These are phyloP conservation scores for Fallopia convolvulus DNA, from an alignment of 148 eudicot genomes.

Conservation along the genomic window DNA sequence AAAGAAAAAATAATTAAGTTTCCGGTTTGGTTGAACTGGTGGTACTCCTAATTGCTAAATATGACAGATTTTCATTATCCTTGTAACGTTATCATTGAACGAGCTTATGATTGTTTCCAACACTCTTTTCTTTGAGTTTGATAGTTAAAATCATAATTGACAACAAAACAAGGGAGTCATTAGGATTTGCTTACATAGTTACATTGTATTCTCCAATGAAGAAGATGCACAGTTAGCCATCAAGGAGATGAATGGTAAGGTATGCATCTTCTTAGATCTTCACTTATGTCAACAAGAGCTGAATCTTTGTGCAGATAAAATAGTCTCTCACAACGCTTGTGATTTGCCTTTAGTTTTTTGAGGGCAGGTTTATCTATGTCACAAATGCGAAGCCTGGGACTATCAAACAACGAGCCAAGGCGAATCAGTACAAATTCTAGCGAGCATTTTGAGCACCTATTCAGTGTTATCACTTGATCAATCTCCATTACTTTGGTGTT, in stretches of 20 bases:
- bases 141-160: conserved; percentile 31
- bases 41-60: not conserved
- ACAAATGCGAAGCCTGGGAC: conserved; percentile 27
- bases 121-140: not conserved
- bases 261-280: not conserved
- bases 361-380: conserved; percentile 29
- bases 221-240: conserved; percentile 31
- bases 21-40: not conserved
- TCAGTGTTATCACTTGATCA: not conserved
- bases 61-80: not conserved
- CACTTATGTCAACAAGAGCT: not conserved
- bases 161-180: conserved; percentile 24
- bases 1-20: not conserved
- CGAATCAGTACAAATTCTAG: conserved; percentile 12
- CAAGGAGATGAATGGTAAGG: conserved; percentile 38
- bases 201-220: conserved; percentile 22
- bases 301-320: not conserved
- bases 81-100: not conserved
- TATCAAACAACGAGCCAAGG: conserved; percentile 14
- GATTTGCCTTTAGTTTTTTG: conserved; percentile 24
- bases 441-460: not conserved
- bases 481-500: not conserved
- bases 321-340: not conserved
- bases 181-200: conserved; percentile 33
- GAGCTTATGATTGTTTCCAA: not conserved